phyloP scores from a whole-genome alignment of 73 alveolate genomes.

The Halteria grandinella region DNA sequence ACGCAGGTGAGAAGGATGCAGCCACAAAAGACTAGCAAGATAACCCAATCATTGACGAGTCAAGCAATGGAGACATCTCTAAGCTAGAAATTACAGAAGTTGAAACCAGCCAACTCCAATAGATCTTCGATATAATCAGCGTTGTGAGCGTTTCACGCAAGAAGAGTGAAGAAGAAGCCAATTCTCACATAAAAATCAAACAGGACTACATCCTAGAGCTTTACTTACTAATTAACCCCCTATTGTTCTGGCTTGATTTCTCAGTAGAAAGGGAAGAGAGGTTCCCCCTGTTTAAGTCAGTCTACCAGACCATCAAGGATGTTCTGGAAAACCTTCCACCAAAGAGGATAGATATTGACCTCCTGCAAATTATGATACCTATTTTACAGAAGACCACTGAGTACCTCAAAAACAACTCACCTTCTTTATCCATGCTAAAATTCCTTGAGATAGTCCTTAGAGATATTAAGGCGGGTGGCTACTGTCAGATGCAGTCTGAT shows the following conservation, averaged over 20 bases:
- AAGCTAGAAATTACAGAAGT: constrained; percentile 57
- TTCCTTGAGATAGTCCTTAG: constrained; percentile 60
- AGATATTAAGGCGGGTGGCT: constrained; percentile 41
- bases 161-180: constrained; percentile 70
- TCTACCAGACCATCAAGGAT: constrained; percentile 67
- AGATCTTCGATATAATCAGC: constrained; percentile 50
- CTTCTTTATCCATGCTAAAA: constrained; percentile 62
- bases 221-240: constrained; percentile 64
- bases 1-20: no score
- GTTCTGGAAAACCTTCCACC: constrained; percentile 62
- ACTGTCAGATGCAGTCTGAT: constrained; percentile 41
- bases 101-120: constrained; percentile 23
- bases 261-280: constrained; percentile 70
- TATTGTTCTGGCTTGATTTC: constrained; percentile 68
- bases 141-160: constrained; percentile 58
- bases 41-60: background rate
- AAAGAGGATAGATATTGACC: constrained; percentile 61
- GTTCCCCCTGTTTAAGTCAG: constrained; percentile 57
- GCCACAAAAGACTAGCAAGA: no score
- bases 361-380: constrained; percentile 52
- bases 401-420: constrained; percentile 41
- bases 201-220: constrained; percentile 55
- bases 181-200: constrained; percentile 48
- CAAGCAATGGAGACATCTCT: constrained; percentile 8
- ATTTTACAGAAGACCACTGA: constrained; percentile 44